These are phyloP conservation scores for Neofusicoccum umdonicola DNA, from an alignment of 2,329 filamentous ascomycete genomes.

Conservation along the genomic window DNA sequence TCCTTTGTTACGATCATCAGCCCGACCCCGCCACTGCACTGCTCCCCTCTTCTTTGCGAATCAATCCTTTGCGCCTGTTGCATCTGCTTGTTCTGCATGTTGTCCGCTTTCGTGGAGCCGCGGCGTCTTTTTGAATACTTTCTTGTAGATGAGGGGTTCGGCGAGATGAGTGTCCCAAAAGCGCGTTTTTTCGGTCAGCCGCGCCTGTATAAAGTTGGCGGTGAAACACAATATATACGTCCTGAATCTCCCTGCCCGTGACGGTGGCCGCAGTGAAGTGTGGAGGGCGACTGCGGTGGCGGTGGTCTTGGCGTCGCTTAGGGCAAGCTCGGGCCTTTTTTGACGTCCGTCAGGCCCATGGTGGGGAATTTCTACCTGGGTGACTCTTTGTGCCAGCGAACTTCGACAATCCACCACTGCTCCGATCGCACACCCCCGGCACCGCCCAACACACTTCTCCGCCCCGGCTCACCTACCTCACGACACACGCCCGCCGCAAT, in stretches of 20 bases:
- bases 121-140: background rate
- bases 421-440: conserved; percentile 2
- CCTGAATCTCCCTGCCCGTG: too few species aligned
- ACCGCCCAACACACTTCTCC: background rate
- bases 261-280: background rate
- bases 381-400: conserved; percentile 14
- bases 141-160: background rate
- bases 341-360: background rate
- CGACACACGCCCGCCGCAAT: conserved; percentile 20
- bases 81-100: background rate
- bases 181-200: background rate
- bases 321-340: conserved; percentile 13
- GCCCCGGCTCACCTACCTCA: background rate
- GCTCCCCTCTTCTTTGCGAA: background rate
- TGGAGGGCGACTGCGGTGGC: background rate
- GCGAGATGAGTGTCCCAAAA: background rate
- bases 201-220: background rate
- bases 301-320: conserved; percentile 10
- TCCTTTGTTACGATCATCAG: background rate
- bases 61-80: background rate
- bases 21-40: background rate
- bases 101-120: background rate
- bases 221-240: background rate
- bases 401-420: conserved; percentile 2
- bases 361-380: background rate